Conservation (phyloP, 2,329 filamentous ascomycete species). For the Calonectria pauciramosa region DNA sequence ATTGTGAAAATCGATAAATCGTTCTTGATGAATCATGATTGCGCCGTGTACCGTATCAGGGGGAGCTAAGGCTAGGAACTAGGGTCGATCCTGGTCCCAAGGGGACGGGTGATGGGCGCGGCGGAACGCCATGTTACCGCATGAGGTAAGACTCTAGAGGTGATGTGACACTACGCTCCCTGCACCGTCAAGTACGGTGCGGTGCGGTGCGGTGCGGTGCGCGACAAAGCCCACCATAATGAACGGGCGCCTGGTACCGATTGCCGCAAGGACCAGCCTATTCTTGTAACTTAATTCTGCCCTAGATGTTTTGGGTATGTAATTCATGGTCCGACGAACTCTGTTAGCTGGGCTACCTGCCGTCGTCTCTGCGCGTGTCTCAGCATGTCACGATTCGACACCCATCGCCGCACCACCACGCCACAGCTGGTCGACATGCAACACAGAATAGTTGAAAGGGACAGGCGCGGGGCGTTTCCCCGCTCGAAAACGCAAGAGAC, state of each 20-base stretch:
- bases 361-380: neutral
- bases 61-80: neutral
- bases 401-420: neutral
- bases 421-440: neutral
- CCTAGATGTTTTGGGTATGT: neutral
- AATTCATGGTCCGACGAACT: neutral
- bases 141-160: slow-evolving; percentile 9
- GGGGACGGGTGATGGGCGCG: slow-evolving; percentile 11
- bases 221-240: neutral
- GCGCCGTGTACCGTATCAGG: neutral
- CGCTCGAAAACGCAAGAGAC: neutral
- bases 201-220: neutral
- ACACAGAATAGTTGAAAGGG: neutral
- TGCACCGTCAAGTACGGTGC: neutral
- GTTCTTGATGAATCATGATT: slow-evolving; percentile 18
- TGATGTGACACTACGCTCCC: neutral
- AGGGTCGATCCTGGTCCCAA: slow-evolving; percentile 19
- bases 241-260: neutral
- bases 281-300: neutral
- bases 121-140: slow-evolving; percentile 5
- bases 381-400: neutral
- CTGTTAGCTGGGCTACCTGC: neutral
- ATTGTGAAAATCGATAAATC: slow-evolving; percentile 5
- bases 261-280: neutral
- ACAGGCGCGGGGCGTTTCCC: neutral